A percentile compares a stretch with the other conserved stretches of the same genome.
Conservation (phyloP, 495 filamentous ascomycete genomes). For the Neurospora tetraspora region DNA sequence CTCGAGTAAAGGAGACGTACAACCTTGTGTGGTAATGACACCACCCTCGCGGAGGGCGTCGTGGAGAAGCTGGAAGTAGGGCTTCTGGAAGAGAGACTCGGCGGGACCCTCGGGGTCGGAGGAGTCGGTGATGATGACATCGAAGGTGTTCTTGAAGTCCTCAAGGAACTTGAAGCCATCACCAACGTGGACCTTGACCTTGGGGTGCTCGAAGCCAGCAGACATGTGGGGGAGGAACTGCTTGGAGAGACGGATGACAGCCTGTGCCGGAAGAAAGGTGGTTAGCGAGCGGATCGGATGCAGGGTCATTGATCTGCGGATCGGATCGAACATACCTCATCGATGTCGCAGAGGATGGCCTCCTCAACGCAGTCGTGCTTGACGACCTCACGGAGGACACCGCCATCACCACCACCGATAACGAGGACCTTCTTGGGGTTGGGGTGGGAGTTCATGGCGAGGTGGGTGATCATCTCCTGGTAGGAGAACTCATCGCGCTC, state of each 20-base stretch:
- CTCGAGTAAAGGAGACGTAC: conserved; percentile 66
- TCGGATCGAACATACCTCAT: conserved; percentile 54
- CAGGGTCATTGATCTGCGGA: background rate
- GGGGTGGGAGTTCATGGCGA: conserved; percentile 97
- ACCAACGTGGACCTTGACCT: conserved; percentile 80
- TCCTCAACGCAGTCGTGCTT: conserved; percentile 93
- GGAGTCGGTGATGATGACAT: conserved; percentile 99
- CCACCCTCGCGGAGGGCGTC: conserved; percentile 86
- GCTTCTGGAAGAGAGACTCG: conserved; percentile 93
- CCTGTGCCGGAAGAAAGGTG: conserved; percentile 33
- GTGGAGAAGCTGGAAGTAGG: conserved; percentile 90
- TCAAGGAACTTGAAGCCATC: conserved; percentile 98
- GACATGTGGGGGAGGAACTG: conserved; percentile 95
- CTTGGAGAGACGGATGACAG: conserved; percentile 97
- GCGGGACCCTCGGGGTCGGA: conserved; percentile 95
- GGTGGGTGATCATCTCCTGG: conserved; percentile 99
- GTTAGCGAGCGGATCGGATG: conserved; percentile 2
- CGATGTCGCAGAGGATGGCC: conserved; percentile 95
- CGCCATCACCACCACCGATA: conserved; percentile 94
- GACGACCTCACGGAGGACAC: conserved; percentile 93
- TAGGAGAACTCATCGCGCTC: conserved; percentile 99
- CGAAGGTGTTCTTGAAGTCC: conserved; percentile 87
- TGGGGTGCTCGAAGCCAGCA: conserved; percentile 84
- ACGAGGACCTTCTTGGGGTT: conserved; percentile 96
- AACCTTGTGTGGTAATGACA: conserved; percentile 99